phyloP scores from a whole-genome alignment of 805 yeast genomes.

The Nakazawaea molendinolei region DNA sequence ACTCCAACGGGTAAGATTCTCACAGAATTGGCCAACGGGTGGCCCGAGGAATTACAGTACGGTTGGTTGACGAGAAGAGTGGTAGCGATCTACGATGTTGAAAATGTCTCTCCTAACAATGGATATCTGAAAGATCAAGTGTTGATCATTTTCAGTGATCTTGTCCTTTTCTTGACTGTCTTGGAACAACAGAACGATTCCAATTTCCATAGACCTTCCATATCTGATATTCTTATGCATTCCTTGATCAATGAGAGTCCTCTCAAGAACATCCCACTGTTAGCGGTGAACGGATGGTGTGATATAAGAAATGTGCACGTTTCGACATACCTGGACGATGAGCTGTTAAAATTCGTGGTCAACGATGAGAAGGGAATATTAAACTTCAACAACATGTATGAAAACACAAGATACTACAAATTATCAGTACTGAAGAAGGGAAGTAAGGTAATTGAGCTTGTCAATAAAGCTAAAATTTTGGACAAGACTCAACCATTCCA shows the following conservation, averaged over 20 bases:
- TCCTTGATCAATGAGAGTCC: constrained; percentile 84
- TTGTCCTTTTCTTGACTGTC: constrained; percentile 57
- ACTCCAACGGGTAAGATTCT: constrained; percentile 89
- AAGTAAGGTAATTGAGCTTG: constrained; percentile 42
- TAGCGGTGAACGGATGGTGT: constrained; percentile 66
- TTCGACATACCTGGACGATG: constrained; percentile 32
- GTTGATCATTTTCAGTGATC: constrained; percentile 76
- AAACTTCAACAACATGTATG: constrained; percentile 1
- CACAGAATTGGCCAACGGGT: constrained; percentile 73
- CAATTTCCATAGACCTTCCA: constrained; percentile 41
- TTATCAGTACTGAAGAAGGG: constrained; percentile 13
- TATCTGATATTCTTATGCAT: constrained; percentile 83
- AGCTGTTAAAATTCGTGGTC: constrained; percentile 22
- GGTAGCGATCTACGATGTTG: constrained; percentile 57
- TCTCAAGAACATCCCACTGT: constrained; percentile 56
- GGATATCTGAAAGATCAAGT: constrained; percentile 41
- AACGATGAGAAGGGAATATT: constrained; percentile 9
- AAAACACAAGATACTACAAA: constrained; percentile 16
- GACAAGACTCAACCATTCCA: constrained; percentile 84
- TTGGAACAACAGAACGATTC: constrained; percentile 30
- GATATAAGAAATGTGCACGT: constrained; percentile 49
- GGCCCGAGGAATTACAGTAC: constrained; percentile 84
- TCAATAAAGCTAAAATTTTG: constrained; percentile 65
- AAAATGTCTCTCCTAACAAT: constrained; percentile 20
- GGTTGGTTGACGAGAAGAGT: constrained; percentile 88